Percentiles rank a stretch among this genome's conserved stretches.
phyloP scores from a whole-genome alignment of 148 eudicot species.

The Oxyria digyna region DNA sequence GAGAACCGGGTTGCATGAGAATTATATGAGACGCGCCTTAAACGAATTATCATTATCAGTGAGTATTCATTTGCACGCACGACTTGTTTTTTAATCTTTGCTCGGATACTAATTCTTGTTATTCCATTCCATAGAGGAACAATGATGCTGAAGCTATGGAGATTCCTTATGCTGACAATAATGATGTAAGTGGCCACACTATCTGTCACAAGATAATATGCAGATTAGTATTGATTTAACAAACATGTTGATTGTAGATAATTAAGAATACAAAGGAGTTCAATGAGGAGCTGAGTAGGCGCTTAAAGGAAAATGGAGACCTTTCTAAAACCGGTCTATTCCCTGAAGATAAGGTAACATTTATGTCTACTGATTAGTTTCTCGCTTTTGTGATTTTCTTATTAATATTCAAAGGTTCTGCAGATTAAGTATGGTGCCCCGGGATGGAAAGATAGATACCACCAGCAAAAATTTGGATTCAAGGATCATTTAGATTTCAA shows the following conservation, averaged over 20 bases:
- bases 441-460: slow-evolving; percentile 36
- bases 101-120: too few relatives aligned
- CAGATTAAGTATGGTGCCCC: slow-evolving; percentile 27
- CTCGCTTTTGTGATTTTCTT: neutral
- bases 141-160: too few relatives aligned
- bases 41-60: slow-evolving; percentile 14
- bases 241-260: slow-evolving; percentile 10
- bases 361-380: neutral
- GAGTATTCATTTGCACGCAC: neutral
- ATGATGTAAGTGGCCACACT: neutral
- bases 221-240: neutral
- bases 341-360: slow-evolving; percentile 20
- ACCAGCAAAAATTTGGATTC: slow-evolving; percentile 26
- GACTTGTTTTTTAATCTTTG: too few relatives aligned
- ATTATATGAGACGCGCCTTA: slow-evolving; percentile 17
- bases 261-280: slow-evolving; percentile 21
- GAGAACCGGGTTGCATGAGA: slow-evolving; percentile 20
- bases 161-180: too few relatives aligned
- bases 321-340: slow-evolving; percentile 18
- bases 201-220: neutral
- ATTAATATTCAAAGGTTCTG: neutral
- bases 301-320: slow-evolving; percentile 12
- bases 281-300: slow-evolving; percentile 16
- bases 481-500: slow-evolving; percentile 12
- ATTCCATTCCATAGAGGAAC: too few relatives aligned